Conservation (phyloP, 2,329 filamentous ascomycete species). For the Nannizzia gypsea region DNA sequence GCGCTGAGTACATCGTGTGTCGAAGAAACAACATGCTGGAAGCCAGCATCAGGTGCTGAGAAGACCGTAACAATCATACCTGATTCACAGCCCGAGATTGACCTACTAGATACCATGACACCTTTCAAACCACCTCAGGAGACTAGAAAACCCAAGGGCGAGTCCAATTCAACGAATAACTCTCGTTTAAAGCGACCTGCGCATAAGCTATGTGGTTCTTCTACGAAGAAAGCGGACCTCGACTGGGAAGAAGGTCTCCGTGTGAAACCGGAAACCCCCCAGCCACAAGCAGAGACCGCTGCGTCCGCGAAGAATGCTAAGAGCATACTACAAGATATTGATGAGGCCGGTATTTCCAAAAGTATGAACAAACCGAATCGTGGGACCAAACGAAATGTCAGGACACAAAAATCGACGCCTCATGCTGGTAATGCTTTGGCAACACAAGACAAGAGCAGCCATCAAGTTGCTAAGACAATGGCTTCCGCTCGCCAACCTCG, state of each 20-base stretch:
- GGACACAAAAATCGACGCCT: slow-evolving; percentile 8
- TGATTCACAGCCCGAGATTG: neutral
- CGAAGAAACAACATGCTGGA: neutral
- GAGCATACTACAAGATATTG: neutral
- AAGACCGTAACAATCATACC: neutral
- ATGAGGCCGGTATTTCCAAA: neutral
- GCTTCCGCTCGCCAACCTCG: slow-evolving; percentile 11
- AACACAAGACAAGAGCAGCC: slow-evolving; percentile 3
- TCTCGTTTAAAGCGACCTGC: slow-evolving; percentile 14
- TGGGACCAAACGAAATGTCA: slow-evolving; percentile 3
- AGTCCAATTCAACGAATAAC: neutral
- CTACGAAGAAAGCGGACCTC: neutral
- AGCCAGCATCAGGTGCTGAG: neutral
- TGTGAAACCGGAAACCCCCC: slow-evolving; percentile 7
- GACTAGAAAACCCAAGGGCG: neutral
- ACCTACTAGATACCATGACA: neutral
- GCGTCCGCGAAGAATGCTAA: slow-evolving; percentile 7
- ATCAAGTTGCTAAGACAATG: slow-evolving; percentile 11
- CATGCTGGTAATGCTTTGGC: neutral
- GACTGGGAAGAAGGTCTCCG: slow-evolving; percentile 17
- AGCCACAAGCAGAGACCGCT: neutral
- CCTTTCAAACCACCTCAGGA: neutral
- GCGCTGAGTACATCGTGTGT: neutral
- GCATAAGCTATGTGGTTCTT: slow-evolving; percentile 8
- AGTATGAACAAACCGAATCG: slow-evolving; percentile 2